phyloP scores from a whole-genome alignment of 2,329 filamentous ascomycete genomes.

The Sporothrix mexicana region DNA sequence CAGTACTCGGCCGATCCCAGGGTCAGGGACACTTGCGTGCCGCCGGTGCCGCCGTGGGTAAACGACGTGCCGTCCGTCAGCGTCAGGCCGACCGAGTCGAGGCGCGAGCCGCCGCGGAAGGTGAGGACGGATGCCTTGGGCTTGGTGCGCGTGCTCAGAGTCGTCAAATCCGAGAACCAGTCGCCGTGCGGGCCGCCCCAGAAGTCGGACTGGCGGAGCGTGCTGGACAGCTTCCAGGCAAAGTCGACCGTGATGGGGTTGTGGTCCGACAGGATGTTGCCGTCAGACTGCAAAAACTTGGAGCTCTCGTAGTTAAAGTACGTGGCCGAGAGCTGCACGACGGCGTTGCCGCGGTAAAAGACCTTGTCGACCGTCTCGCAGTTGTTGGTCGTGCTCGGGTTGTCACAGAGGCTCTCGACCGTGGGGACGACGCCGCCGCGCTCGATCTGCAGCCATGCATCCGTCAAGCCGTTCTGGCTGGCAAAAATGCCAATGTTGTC shows the following conservation, averaged over 20 bases:
- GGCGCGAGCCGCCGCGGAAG: constrained; percentile 55
- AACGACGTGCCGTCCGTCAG: constrained; percentile 56
- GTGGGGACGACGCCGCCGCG: constrained; percentile 54
- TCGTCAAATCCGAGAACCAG: constrained; percentile 62
- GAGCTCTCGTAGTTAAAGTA: constrained; percentile 61
- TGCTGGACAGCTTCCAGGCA: constrained; percentile 49
- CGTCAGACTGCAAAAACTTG: constrained; percentile 63
- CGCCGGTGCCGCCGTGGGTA: constrained; percentile 61
- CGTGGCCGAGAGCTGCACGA: constrained; percentile 54
- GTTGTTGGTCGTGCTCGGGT: constrained; percentile 57
- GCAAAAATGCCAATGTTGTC: constrained; percentile 59
- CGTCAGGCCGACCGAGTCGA: constrained; percentile 58
- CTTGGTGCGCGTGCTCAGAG: constrained; percentile 42
- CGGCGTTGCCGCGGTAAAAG: constrained; percentile 61
- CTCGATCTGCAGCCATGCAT: constrained; percentile 65
- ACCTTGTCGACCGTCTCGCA: constrained; percentile 74
- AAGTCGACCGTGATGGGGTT: constrained; percentile 67
- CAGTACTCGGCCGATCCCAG: constrained; percentile 57
- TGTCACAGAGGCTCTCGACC: constrained; percentile 58
- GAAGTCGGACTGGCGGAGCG: constrained; percentile 53
- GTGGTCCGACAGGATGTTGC: constrained; percentile 66
- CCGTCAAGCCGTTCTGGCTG: constrained; percentile 59
- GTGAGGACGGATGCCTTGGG: constrained; percentile 47
- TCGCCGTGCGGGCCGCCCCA: constrained; percentile 56
- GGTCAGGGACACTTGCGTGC: constrained; percentile 50